Evolutionary conservation across 2,329 filamentous ascomycete species (phyloP).

Genomic region (Rutstroemia sp.): DNA sequence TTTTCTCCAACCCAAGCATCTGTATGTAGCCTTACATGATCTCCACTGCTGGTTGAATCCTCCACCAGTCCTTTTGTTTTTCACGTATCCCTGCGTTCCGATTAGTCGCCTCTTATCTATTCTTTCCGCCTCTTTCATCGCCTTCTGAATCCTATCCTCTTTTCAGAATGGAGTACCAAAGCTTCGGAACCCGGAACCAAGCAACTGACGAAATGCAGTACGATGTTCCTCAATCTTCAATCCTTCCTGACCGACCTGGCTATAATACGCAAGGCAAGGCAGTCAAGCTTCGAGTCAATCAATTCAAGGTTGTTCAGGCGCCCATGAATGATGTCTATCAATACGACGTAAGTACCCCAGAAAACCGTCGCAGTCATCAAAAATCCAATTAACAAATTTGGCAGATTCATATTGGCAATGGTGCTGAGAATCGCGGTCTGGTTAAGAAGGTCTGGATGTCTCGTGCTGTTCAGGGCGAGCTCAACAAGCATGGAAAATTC

Average conservation of each 20-base stretch:
- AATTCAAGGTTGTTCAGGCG: slow-evolving; percentile 59
- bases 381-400: background rate
- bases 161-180: slow-evolving; percentile 24
- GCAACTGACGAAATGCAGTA: slow-evolving; percentile 16
- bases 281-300: slow-evolving; percentile 58
- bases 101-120: background rate
- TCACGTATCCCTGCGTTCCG: background rate
- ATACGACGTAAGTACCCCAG: slow-evolving; percentile 63
- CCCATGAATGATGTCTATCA: slow-evolving; percentile 62
- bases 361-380: background rate
- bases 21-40: background rate
- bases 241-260: slow-evolving; percentile 39
- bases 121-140: slow-evolving; percentile 8
- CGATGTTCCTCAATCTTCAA: slow-evolving; percentile 7
- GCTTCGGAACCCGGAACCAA: slow-evolving; percentile 22
- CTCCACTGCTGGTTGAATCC: slow-evolving; percentile 9
- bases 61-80: slow-evolving; percentile 13
- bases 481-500: slow-evolving; percentile 39
- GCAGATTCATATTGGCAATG: slow-evolving; percentile 59
- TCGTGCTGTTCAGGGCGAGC: slow-evolving; percentile 44
- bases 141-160: background rate
- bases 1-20: background rate
- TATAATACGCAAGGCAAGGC: slow-evolving; percentile 52
- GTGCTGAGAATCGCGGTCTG: slow-evolving; percentile 54
- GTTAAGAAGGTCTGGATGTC: slow-evolving; percentile 73